Evolutionary conservation across 2,329 filamentous ascomycete genomes (phyloP).

Genomic region (Leptographium lundbergii): DNA sequence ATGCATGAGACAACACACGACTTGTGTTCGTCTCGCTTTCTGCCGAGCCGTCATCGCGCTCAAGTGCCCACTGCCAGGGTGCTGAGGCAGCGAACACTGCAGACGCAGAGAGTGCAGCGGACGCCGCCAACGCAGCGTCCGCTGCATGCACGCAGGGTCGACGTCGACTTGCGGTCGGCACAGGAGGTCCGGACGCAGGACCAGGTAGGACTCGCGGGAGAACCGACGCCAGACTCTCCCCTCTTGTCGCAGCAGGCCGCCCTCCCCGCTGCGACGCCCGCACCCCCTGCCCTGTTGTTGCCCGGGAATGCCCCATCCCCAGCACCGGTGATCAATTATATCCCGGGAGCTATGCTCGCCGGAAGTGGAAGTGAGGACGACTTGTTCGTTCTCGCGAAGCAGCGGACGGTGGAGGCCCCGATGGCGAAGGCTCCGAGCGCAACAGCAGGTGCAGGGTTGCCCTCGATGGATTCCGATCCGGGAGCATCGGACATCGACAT

Average conservation of each 20-base stretch:
- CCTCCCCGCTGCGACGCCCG: neutral
- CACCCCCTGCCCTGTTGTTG: neutral
- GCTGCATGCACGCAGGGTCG: neutral
- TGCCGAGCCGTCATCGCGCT: neutral
- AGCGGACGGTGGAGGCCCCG: neutral
- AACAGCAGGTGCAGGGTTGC: neutral
- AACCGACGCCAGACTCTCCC: neutral
- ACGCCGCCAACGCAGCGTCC: neutral
- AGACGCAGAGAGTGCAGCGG: too few relatives aligned
- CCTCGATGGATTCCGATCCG: neutral
- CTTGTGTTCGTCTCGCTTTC: neutral
- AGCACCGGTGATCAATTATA: neutral
- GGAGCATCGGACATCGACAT: neutral
- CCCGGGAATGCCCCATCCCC: neutral
- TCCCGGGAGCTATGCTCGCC: neutral
- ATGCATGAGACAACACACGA: neutral
- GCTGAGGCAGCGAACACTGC: neutral
- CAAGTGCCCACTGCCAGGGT: neutral
- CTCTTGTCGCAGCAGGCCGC: neutral
- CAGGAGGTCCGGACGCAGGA: neutral
- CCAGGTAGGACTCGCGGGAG: neutral
- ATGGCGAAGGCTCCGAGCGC: neutral
- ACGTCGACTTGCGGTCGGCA: neutral
- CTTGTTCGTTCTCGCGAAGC: neutral
- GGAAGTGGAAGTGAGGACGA: neutral